phyloP scores from a whole-genome alignment of 441 rosid genomes.

The Monsonia emarginata region DNA sequence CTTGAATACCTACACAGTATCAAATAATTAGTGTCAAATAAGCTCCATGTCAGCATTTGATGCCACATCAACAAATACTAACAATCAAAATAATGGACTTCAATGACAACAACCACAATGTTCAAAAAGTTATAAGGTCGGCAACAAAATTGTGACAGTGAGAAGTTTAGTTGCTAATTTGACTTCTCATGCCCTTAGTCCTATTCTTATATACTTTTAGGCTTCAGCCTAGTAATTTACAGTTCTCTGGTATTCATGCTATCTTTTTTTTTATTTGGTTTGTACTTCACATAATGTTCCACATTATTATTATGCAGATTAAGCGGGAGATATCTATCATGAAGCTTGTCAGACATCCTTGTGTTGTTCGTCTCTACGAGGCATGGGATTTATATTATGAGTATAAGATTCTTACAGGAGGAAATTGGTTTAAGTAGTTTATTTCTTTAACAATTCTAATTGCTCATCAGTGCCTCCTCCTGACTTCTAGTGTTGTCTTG shows the following conservation, averaged over 20 bases:
- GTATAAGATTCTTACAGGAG: not conserved
- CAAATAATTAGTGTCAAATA: too few relatives aligned
- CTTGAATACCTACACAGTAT: too few relatives aligned
- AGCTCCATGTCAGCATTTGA: too few relatives aligned
- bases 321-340: conserved; percentile 94
- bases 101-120: too few relatives aligned
- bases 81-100: too few relatives aligned
- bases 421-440: conserved; percentile 7
- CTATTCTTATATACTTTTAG: not conserved
- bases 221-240: not conserved
- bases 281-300: not conserved
- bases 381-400: conserved; percentile 24
- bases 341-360: conserved; percentile 97
- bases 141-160: too few relatives aligned
- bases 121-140: too few relatives aligned
- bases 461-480: conserved; percentile 8
- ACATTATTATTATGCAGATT: conserved; percentile 39
- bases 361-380: conserved; percentile 82
- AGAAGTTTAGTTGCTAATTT: too few relatives aligned
- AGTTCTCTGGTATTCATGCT: not conserved
- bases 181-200: too few relatives aligned
- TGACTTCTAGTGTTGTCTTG: not conserved
- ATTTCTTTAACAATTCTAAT: not conserved
- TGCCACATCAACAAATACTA: too few relatives aligned
- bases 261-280: not conserved